Conservation (phyloP, 1,284 basidiomycete species). For the Pseudozyma sp. region DNA sequence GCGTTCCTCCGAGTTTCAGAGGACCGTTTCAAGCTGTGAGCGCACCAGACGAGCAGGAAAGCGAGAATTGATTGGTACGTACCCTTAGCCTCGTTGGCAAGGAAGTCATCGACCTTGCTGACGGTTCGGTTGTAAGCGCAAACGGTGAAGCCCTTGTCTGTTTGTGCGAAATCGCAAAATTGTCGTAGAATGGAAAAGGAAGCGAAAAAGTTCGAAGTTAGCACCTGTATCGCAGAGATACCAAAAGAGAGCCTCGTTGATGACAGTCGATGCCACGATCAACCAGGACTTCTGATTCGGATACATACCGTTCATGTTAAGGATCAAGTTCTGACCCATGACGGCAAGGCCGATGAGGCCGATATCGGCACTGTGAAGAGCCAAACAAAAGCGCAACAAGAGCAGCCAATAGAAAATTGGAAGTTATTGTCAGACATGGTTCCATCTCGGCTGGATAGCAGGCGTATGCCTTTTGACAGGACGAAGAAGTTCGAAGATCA, state of each 20-base stretch:
- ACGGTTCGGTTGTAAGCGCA: slow-evolving; percentile 97
- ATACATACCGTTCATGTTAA: slow-evolving; percentile 68
- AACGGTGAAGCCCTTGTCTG: slow-evolving; percentile 96
- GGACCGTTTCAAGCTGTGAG: not conserved
- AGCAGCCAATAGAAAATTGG: not conserved
- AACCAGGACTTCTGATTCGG: not conserved
- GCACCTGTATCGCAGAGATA: not conserved
- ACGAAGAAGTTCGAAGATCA: not conserved
- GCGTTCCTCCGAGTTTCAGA: not conserved
- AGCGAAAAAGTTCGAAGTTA: slow-evolving; percentile 5
- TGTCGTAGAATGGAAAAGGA: not conserved
- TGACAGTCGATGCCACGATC: not conserved
- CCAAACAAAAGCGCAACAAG: not conserved
- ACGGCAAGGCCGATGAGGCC: slow-evolving; percentile 69
- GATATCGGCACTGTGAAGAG: slow-evolving; percentile 62
- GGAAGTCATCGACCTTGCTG: slow-evolving; percentile 95
- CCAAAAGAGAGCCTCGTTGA: not conserved
- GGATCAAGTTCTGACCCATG: slow-evolving; percentile 69
- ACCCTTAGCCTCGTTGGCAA: slow-evolving; percentile 98
- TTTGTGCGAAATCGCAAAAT: not conserved
- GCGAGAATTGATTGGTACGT: slow-evolving; percentile 45
- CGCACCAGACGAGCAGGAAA: not conserved
- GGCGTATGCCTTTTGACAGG: not conserved
- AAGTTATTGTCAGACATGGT: slow-evolving; percentile 12
- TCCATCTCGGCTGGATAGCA: not conserved